Conservation (phyloP, 768 basidiomycete genomes). For the Lactarius hengduanensis region DNA sequence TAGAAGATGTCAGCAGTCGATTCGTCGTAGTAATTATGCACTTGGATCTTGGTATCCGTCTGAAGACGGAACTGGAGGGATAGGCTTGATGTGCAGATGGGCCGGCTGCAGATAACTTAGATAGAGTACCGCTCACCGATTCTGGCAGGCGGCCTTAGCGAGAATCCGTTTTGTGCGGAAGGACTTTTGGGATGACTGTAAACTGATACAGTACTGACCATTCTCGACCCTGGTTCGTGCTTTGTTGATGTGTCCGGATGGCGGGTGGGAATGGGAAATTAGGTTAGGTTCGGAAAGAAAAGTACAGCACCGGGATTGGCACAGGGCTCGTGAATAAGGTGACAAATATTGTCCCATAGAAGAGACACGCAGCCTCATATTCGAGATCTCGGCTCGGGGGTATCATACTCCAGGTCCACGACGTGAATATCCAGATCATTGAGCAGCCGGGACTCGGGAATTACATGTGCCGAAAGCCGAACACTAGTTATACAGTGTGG, state of each 20-base stretch:
- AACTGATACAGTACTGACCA: not conserved
- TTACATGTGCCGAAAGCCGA: not conserved
- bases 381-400: no score
- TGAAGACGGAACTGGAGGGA: slow-evolving; percentile 99
- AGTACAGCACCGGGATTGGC: not conserved
- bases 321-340: no score
- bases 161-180: not conserved
- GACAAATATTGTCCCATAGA: not conserved
- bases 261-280: not conserved
- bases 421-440: no score
- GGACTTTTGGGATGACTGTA: not conserved
- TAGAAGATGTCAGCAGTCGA: not conserved
- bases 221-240: not conserved
- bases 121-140: slow-evolving; percentile 34
- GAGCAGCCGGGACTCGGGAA: no score
- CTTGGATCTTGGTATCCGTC: slow-evolving; percentile 93
- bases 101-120: not conserved
- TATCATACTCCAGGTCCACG: no score
- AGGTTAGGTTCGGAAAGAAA: not conserved
- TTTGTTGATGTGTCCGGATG: not conserved
- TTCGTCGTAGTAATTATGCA: slow-evolving; percentile 33
- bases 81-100: slow-evolving; percentile 33
- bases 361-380: no score
- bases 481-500: no score
- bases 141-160: not conserved